phyloP scores from a whole-genome alignment of 2,329 filamentous ascomycete species.

The Elsinoe perseae region DNA sequence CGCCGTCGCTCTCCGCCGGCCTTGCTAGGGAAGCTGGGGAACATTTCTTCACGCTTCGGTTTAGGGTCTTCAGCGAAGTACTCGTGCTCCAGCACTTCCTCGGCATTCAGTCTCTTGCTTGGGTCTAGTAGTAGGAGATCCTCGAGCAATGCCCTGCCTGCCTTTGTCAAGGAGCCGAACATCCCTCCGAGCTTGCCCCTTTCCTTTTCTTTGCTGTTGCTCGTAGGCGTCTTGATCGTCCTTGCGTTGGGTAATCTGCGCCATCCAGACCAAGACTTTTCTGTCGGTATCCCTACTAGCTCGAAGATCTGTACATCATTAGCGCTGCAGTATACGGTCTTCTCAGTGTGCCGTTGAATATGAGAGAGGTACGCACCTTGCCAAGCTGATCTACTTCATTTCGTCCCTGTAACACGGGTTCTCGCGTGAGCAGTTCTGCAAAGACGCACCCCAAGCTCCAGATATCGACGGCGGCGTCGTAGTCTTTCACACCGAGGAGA shows the following conservation, averaged over 20 bases:
- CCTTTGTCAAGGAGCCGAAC: slow-evolving; percentile 54
- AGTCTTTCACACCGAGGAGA: slow-evolving; percentile 84
- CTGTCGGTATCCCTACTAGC: slow-evolving; percentile 77
- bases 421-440: slow-evolving; percentile 75
- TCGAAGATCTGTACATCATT: slow-evolving; percentile 59
- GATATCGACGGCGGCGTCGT: slow-evolving; percentile 92
- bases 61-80: slow-evolving; percentile 88
- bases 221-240: slow-evolving; percentile 25
- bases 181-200: slow-evolving; percentile 2
- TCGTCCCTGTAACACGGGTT: slow-evolving; percentile 75
- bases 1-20: slow-evolving; percentile 79
- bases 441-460: slow-evolving; percentile 99
- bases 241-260: slow-evolving; percentile 79
- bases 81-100: slow-evolving; percentile 65
- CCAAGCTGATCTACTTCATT: slow-evolving; percentile 89
- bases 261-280: slow-evolving; percentile 79
- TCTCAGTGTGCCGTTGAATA: slow-evolving; percentile 1
- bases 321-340: slow-evolving; percentile 14
- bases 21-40: slow-evolving; percentile 94
- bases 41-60: slow-evolving; percentile 84
- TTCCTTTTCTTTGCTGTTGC: background rate
- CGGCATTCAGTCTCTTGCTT: slow-evolving; percentile 58
- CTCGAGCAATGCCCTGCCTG: slow-evolving; percentile 63
- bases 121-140: slow-evolving; percentile 70
- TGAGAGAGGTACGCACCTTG: slow-evolving; percentile 39